A percentile compares a stretch with the other conserved stretches of the same genome.
Evolutionary conservation across 257 asterid genomes (phyloP).

Genomic region (Euphrasia confusa): DNA sequence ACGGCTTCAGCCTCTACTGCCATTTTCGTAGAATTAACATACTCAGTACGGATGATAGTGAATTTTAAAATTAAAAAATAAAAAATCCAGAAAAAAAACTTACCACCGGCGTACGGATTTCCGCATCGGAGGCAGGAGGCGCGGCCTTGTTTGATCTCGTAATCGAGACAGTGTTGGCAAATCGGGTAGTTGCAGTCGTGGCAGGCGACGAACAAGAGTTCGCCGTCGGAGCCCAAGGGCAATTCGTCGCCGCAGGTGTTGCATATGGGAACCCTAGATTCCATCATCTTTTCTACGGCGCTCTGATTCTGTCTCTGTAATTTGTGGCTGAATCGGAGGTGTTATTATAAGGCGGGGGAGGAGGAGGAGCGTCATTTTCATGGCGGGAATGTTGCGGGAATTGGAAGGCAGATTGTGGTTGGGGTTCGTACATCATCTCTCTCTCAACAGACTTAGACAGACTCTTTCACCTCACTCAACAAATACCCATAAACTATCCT

Average conservation of each 20-base stretch:
- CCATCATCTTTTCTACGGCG: conserved; percentile 52
- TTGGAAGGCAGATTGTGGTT: conserved; percentile 71
- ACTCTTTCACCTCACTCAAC: too few species aligned
- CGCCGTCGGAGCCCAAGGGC: conserved; percentile 50
- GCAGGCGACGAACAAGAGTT: conserved; percentile 70
- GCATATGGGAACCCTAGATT: conserved; percentile 69
- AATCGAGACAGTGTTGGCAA: conserved; percentile 64
- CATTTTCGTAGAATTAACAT: not conserved
- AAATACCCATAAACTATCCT: conserved; percentile 15
- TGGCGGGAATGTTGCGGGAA: conserved; percentile 63
- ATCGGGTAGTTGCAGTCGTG: conserved; percentile 68
- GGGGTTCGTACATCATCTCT: conserved; percentile 35
- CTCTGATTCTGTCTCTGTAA: conserved; percentile 19
- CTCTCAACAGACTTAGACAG: conserved; percentile 29
- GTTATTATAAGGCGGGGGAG: conserved; percentile 27
- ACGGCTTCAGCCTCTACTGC: conserved; percentile 21
- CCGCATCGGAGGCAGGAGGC: conserved; percentile 62
- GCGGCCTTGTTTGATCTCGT: conserved; percentile 71
- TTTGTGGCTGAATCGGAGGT: conserved; percentile 17
- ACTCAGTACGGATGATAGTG: not conserved
- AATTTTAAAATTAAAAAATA: not conserved
- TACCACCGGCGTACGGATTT: conserved; percentile 55
- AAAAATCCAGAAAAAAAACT: not conserved
- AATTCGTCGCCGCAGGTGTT: conserved; percentile 71
- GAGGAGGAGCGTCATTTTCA: conserved; percentile 35